These are phyloP conservation scores for Rhododendron kiyosumense DNA, from an alignment of 148 eudicot genomes.

Conservation along the genomic window DNA sequence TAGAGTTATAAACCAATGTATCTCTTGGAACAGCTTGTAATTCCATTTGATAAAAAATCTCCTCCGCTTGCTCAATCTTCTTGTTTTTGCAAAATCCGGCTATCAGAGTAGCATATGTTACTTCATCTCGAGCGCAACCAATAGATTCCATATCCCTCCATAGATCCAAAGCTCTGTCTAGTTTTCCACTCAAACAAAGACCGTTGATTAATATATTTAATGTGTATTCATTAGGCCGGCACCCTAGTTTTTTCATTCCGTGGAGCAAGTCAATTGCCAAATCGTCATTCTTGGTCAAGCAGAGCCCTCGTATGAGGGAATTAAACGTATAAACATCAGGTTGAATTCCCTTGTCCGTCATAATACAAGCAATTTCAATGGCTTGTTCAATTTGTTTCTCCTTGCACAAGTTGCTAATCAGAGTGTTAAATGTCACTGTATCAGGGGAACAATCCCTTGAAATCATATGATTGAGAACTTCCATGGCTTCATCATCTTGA, in stretches of 20 bases:
- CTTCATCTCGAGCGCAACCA: conserved; percentile 59
- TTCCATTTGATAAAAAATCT: conserved; percentile 90
- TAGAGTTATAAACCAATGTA: conserved; percentile 65
- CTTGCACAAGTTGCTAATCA: conserved; percentile 80
- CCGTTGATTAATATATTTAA: conserved; percentile 74
- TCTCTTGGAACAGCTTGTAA: conserved; percentile 72
- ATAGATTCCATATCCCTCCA: conserved; percentile 83
- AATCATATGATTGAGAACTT: conserved; percentile 80
- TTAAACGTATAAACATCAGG: conserved; percentile 89
- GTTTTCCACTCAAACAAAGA: conserved; percentile 58
- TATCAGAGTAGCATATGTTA: conserved; percentile 75
- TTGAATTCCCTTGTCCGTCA: conserved; percentile 57
- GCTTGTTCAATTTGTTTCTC: conserved; percentile 87
- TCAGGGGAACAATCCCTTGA: conserved; percentile 66
- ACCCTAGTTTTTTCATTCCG: conserved; percentile 80
- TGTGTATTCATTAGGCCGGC: conserved; percentile 85
- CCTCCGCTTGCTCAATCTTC: conserved; percentile 84
- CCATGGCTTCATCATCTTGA: conserved; percentile 74
- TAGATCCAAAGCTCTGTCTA: conserved; percentile 55
- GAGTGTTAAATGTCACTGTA: conserved; percentile 68
- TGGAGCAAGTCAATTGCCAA: conserved; percentile 57
- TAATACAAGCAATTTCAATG: conserved; percentile 58
- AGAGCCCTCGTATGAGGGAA: conserved; percentile 88
- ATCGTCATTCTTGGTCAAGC: conserved; percentile 48
- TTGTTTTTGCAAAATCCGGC: conserved; percentile 76